Conservation (phyloP, 176 grass and related monocot species). For the sorghum (Sorghum bicolor) region DNA sequence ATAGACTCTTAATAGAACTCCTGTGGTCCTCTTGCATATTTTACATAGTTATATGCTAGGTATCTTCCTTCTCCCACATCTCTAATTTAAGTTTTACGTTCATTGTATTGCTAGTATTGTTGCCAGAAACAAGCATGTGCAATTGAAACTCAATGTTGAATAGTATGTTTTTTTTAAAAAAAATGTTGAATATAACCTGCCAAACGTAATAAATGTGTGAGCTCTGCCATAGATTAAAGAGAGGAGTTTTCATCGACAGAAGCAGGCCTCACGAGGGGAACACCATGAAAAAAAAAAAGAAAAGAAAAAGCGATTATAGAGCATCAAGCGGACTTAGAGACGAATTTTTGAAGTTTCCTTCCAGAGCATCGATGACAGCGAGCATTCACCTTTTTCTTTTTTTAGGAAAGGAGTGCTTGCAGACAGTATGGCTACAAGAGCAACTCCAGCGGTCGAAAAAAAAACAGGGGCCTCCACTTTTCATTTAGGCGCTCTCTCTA, state of each 20-base stretch:
- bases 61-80: background rate
- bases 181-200: background rate
- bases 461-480: no score
- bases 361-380: background rate
- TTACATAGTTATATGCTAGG: background rate
- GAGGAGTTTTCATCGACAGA: background rate
- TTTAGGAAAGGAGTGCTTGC: background rate
- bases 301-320: no score
- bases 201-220: background rate
- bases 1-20: background rate
- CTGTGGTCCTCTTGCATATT: background rate
- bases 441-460: no score
- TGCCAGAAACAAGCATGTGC: background rate
- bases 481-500: no score
- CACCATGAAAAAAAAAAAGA: no score
- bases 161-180: no score
- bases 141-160: background rate
- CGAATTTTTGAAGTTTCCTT: background rate
- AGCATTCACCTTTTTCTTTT: background rate
- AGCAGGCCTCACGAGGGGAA: background rate
- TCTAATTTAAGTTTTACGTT: background rate
- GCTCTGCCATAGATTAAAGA: no score
- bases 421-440: background rate
- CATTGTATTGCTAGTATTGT: background rate
- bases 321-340: no score